phyloP scores from a whole-genome alignment of 495 filamentous ascomycete species.

The Penicillium nucicola region DNA sequence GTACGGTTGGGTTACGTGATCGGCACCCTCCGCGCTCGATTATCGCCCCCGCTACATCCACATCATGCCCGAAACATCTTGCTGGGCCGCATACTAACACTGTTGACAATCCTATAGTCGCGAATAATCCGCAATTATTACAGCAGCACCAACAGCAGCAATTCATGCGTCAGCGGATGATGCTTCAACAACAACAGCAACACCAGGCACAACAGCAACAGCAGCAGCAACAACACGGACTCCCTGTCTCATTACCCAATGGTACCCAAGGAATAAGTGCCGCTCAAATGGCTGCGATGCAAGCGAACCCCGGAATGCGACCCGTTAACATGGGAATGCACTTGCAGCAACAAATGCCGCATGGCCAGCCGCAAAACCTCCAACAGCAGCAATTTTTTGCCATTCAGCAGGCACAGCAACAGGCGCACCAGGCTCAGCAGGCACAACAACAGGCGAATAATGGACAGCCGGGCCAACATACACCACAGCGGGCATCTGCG shows the following conservation, averaged over 20 bases:
- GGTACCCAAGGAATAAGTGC: conserved; percentile 55
- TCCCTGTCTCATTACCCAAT: conserved; percentile 56
- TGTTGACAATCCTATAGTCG: conserved; percentile 27
- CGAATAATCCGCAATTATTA: conserved; percentile 51
- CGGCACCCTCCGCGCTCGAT: not conserved
- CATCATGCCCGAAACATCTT: conserved; percentile 5
- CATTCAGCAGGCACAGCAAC: conserved; percentile 38
- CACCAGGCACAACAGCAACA: conserved; percentile 50
- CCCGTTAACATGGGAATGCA: conserved; percentile 41
- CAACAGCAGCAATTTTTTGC: conserved; percentile 50
- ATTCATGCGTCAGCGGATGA: conserved; percentile 30
- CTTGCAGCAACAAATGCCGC: conserved; percentile 49
- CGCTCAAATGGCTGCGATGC: conserved; percentile 56
- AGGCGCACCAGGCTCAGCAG: conserved; percentile 36
- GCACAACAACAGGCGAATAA: conserved; percentile 39
- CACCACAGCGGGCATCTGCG: conserved; percentile 43
- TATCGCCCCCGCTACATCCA: not conserved
- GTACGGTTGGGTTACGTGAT: not conserved
- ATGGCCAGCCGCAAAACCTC: conserved; percentile 50
- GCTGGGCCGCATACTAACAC: conserved; percentile 13
- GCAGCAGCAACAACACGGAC: conserved; percentile 47
- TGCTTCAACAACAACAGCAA: conserved; percentile 41
- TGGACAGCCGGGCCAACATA: conserved; percentile 42
- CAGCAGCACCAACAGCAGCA: conserved; percentile 45
- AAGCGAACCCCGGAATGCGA: conserved; percentile 45